These are phyloP conservation scores for Phytopythium ostracodes DNA, from an alignment of 352 stramenopile species.

Conservation along the genomic window DNA sequence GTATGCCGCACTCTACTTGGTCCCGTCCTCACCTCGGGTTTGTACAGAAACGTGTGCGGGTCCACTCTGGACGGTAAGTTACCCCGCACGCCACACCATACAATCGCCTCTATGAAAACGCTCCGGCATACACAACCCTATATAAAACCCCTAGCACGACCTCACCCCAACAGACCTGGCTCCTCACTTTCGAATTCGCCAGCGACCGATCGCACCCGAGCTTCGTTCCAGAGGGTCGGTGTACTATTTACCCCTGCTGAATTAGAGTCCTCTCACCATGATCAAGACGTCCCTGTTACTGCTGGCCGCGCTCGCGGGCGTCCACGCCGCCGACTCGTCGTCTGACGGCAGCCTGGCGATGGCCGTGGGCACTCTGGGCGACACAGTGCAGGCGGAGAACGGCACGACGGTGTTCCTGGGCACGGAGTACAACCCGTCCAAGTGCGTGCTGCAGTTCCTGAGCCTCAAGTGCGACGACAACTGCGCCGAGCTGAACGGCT, in stretches of 20 bases:
- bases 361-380: conserved; percentile 54
- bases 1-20: too few species aligned
- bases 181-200: conserved; percentile 4
- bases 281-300: conserved; percentile 6
- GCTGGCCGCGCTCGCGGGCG: conserved; percentile 4
- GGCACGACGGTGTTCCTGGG: conserved; percentile 53
- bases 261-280: background rate
- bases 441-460: conserved; percentile 67
- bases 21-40: too few species aligned
- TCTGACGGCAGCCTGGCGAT: conserved; percentile 34
- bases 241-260: background rate
- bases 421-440: conserved; percentile 65
- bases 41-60: background rate
- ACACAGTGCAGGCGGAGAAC: conserved; percentile 39
- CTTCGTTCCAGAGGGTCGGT: background rate
- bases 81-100: background rate
- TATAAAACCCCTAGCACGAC: background rate
- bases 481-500: conserved; percentile 71
- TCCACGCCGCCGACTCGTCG: conserved; percentile 1
- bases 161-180: background rate
- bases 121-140: background rate
- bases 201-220: background rate
- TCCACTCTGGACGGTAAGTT: background rate
- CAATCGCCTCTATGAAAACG: background rate
- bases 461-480: conserved; percentile 55